Evolutionary conservation across 2,329 filamentous ascomycete species (phyloP).

Genomic region (Arthroderma uncinatum): DNA sequence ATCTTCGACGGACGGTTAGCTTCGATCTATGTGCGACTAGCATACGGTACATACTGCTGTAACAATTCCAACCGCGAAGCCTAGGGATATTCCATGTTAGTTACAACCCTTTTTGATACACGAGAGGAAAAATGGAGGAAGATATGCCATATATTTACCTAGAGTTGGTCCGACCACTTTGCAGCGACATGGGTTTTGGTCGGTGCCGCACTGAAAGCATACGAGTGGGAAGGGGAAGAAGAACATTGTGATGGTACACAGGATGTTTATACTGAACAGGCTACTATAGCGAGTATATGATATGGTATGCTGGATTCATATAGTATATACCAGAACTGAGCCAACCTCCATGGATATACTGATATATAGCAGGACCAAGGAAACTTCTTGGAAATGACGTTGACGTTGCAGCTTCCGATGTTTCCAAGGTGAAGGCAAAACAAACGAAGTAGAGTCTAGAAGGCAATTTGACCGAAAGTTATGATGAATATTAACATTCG

Average conservation of each 20-base stretch:
- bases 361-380: background rate
- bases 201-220: conserved; percentile 46
- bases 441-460: background rate
- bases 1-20: conserved; percentile 27
- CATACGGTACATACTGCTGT: conserved; percentile 35
- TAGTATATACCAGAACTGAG: background rate
- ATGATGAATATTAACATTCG: background rate
- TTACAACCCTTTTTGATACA: background rate
- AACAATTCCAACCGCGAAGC: conserved; percentile 38
- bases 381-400: background rate
- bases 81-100: conserved; percentile 15
- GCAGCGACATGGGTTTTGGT: conserved; percentile 48
- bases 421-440: background rate
- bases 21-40: background rate
- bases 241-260: conserved; percentile 24
- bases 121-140: background rate
- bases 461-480: background rate
- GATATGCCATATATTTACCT: too few species aligned
- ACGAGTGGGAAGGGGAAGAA: conserved; percentile 41
- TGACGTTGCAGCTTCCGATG: background rate
- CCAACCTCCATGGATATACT: too few species aligned
- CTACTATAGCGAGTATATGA: background rate
- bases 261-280: too few species aligned
- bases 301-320: background rate
- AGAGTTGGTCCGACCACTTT: conserved; percentile 47